Percentiles rank a stretch among this genome's conserved stretches.
These are phyloP conservation scores for Apostasia ramifera DNA, from an alignment of 106 monocot genomes.

Conservation along the genomic window DNA sequence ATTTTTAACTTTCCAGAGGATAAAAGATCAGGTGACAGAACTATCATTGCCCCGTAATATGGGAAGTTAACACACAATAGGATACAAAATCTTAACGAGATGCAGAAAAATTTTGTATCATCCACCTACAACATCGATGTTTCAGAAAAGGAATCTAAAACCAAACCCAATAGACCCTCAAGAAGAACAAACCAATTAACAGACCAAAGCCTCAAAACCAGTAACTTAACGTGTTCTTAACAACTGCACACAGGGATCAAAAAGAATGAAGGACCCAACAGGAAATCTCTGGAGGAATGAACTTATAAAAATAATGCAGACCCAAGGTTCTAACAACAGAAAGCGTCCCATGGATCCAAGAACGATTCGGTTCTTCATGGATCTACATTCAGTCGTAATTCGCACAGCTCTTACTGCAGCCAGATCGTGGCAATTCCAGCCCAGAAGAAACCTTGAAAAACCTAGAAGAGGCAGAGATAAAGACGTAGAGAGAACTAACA, in stretches of 20 bases:
- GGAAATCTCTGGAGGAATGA: neutral
- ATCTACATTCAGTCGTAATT: too few species aligned
- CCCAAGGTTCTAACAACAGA: neutral
- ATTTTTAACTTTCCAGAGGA: neutral
- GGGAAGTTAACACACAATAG: neutral
- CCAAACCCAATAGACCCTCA: neutral
- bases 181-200: too few species aligned
- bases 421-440: too few species aligned
- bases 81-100: neutral
- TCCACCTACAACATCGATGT: neutral
- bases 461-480: conserved; percentile 1
- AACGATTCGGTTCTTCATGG: neutral
- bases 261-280: neutral
- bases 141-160: neutral
- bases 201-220: neutral
- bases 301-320: neutral
- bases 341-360: too few species aligned
- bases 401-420: too few species aligned
- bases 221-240: neutral
- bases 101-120: neutral
- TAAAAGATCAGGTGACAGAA: neutral
- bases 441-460: neutral
- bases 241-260: neutral
- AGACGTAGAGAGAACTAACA: conserved; percentile 44
- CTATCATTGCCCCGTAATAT: neutral